A percentile compares a stretch with the other conserved stretches of the same genome.
phyloP scores from a whole-genome alignment of 148 eudicot species.

The Bassia scoparia region DNA sequence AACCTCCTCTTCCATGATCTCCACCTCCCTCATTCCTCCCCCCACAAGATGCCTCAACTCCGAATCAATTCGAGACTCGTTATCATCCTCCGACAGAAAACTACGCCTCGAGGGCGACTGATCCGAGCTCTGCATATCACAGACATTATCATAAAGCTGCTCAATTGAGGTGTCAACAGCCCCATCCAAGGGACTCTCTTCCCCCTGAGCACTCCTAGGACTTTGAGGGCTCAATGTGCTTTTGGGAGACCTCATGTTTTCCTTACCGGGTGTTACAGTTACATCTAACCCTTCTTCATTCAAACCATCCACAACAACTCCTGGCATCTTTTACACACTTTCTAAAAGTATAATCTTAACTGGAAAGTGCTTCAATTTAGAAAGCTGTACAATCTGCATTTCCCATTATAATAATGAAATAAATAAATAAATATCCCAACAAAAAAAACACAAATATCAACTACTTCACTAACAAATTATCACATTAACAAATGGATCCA shows the following conservation, averaged over 20 bases:
- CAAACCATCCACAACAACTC: slow-evolving; percentile 56
- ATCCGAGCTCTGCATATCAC: slow-evolving; percentile 98
- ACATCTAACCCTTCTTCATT: slow-evolving; percentile 46
- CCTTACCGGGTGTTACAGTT: slow-evolving; percentile 43
- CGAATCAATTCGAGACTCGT: slow-evolving; percentile 89
- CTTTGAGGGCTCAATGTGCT: slow-evolving; percentile 45
- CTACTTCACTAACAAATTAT: slow-evolving; percentile 3
- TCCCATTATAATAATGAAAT: slow-evolving; percentile 13
- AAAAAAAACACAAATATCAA: background rate
- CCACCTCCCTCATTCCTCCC: slow-evolving; percentile 90
- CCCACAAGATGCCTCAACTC: slow-evolving; percentile 93
- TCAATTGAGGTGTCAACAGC: slow-evolving; percentile 76
- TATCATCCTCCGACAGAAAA: slow-evolving; percentile 70
- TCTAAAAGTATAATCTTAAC: slow-evolving; percentile 7
- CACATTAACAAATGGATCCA: slow-evolving; percentile 23
- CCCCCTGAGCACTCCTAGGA: slow-evolving; percentile 40
- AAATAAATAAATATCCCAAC: background rate
- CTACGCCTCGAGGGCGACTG: slow-evolving; percentile 93
- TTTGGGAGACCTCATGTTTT: slow-evolving; percentile 45
- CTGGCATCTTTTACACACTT: slow-evolving; percentile 60
- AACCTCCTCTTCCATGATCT: slow-evolving; percentile 81
- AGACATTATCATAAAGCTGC: slow-evolving; percentile 89
- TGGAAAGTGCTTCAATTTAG: slow-evolving; percentile 19
- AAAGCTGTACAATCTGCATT: slow-evolving; percentile 29
- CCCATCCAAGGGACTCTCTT: slow-evolving; percentile 35